These are phyloP conservation scores for Zarea fungicola DNA, from an alignment of 2,329 filamentous ascomycete species.

Conservation along the genomic window DNA sequence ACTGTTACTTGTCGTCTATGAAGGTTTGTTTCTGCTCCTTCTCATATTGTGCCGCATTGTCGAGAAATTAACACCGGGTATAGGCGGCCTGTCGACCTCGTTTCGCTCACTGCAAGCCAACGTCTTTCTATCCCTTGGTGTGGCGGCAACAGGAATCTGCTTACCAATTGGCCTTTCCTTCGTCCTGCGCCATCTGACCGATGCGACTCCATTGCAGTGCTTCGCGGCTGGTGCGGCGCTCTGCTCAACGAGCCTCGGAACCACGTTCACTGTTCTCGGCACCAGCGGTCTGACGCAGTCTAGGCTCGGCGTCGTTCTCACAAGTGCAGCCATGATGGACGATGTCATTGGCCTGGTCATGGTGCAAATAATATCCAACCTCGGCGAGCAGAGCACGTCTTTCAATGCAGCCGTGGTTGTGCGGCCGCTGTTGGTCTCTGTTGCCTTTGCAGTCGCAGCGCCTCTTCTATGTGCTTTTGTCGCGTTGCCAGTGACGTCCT, in stretches of 20 bases:
- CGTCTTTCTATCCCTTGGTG: slow-evolving; percentile 50
- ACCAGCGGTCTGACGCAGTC: slow-evolving; percentile 38
- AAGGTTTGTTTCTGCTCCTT: slow-evolving; percentile 40
- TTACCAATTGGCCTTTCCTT: slow-evolving; percentile 64
- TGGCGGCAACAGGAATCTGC: slow-evolving; percentile 61
- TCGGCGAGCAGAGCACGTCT: slow-evolving; percentile 35
- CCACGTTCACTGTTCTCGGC: slow-evolving; percentile 53
- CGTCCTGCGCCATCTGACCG: slow-evolving; percentile 43
- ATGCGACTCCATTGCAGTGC: slow-evolving; percentile 52
- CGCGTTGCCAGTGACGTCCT: slow-evolving; percentile 35
- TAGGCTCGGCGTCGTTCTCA: slow-evolving; percentile 56
- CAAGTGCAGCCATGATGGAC: slow-evolving; percentile 74
- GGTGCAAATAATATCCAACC: slow-evolving; percentile 67
- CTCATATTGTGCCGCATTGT: neutral
- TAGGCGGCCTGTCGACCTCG: slow-evolving; percentile 17
- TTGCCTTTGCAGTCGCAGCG: slow-evolving; percentile 45
- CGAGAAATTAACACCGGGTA: neutral
- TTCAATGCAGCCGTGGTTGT: slow-evolving; percentile 33
- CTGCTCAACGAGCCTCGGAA: slow-evolving; percentile 70
- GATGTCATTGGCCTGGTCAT: slow-evolving; percentile 74
- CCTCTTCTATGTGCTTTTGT: slow-evolving; percentile 43
- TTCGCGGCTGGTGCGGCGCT: slow-evolving; percentile 71
- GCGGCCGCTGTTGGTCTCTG: slow-evolving; percentile 40
- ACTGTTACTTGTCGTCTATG: slow-evolving; percentile 65
- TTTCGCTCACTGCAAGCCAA: slow-evolving; percentile 48